Evolutionary conservation across 495 filamentous ascomycete genomes (phyloP).

Genomic region (Neurospora sublineolata): DNA sequence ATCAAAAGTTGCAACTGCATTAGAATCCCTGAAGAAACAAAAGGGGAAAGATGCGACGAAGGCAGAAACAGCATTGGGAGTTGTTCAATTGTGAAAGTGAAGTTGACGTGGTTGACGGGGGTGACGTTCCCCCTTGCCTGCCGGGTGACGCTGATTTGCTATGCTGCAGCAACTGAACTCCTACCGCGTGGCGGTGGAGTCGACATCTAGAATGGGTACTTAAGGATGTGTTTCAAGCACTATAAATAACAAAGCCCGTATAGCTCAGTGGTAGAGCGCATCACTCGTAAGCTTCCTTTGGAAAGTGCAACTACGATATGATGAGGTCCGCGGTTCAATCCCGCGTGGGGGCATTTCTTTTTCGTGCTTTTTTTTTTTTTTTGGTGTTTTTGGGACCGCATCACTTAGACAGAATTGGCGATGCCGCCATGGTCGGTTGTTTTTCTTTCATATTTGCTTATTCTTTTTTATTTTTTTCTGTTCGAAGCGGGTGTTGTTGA

Average conservation of each 20-base stretch:
- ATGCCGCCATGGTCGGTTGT: not conserved
- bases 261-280: constrained; percentile 14
- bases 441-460: not conserved
- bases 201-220: no score
- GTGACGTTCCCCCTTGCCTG: no score
- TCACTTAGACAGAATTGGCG: not conserved
- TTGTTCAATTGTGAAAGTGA: no score
- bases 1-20: no score
- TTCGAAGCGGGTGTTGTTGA: not conserved
- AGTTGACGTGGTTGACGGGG: no score
- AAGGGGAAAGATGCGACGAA: no score
- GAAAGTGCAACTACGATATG: not conserved
- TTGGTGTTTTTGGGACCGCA: not conserved
- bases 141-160: no score
- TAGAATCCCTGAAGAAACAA: no score
- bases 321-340: constrained; percentile 6
- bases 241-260: not conserved
- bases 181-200: not conserved
- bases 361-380: not conserved
- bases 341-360: not conserved
- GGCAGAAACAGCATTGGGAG: no score
- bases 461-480: not conserved
- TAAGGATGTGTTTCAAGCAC: not conserved
- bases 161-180: no score
- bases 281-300: constrained; percentile 9